These are phyloP conservation scores for Eucalyptus erythrocorys DNA, from an alignment of 345 rosid genomes.

Conservation along the genomic window DNA sequence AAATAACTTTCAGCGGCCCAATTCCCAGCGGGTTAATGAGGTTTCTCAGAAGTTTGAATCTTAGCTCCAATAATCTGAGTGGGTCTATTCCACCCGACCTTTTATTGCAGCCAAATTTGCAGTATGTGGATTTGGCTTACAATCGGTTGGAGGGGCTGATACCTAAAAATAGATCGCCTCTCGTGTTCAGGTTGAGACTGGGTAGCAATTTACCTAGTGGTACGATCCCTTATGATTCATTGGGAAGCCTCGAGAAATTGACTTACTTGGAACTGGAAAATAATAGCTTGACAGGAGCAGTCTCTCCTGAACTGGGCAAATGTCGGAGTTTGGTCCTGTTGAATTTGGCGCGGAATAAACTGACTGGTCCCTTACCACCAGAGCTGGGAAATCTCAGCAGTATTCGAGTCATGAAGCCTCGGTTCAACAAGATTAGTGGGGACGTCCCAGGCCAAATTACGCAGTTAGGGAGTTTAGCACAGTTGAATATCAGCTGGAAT, in stretches of 20 bases:
- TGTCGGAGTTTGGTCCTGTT: constrained; percentile 34
- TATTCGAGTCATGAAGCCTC: constrained; percentile 54
- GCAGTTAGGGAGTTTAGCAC: constrained; percentile 9
- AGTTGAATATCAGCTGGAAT: constrained; percentile 59
- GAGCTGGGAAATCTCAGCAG: constrained; percentile 18
- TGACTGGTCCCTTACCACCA: constrained; percentile 27
- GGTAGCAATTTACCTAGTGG: constrained; percentile 46
- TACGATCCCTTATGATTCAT: constrained; percentile 9
- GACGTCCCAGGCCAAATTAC: constrained; percentile 34
- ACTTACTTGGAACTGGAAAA: constrained; percentile 62
- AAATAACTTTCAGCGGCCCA: constrained; percentile 29
- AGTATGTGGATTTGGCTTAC: constrained; percentile 41
- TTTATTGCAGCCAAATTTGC: constrained; percentile 15
- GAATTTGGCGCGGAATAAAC: constrained; percentile 45
- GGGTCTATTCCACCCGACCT: constrained; percentile 43
- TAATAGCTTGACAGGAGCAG: constrained; percentile 31
- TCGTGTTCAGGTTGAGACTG: constrained; percentile 54
- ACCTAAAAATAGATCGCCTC: constrained; percentile 27
- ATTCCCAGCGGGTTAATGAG: constrained; percentile 44
- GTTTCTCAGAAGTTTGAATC: constrained; percentile 30
- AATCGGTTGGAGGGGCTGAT: constrained; percentile 30
- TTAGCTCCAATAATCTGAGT: constrained; percentile 36
- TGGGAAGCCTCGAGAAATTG: constrained; percentile 12
- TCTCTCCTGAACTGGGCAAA: constrained; percentile 33
- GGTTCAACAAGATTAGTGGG: constrained; percentile 41